Evolutionary conservation across 2,329 filamentous ascomycete genomes (phyloP), one percentile per base, ranked within the genome.

Genomic region (Uncinocarpus reesii): DNA sequence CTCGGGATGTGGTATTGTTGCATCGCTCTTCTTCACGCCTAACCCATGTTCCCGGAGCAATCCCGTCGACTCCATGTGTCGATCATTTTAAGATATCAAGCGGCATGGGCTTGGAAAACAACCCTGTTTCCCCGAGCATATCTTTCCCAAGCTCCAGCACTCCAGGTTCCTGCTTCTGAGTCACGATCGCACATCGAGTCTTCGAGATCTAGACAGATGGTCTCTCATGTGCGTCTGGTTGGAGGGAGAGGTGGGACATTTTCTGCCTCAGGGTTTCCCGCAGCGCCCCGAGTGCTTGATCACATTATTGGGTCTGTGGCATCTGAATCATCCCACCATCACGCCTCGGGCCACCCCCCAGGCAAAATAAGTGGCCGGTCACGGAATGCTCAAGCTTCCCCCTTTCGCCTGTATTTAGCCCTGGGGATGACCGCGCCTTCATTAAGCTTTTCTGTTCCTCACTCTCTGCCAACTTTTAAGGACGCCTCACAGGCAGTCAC

Each of bases 271-370:
- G 42, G 29, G 32, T 13, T 26, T 28, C 21, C 23, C 29, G 21
- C 32, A 23, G 26, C 38, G 11, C 5, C 20, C 42, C 40, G 18
- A 26, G 13, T 18, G 10, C 29, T 29, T 4, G 42, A 45, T 37
- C 32, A 45, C 42, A 45, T 45, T 45, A 45, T 45, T 45, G 8
- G n/a, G 29, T 37, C 42, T 36, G 32, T 45, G 42, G 20, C 42
- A 45, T 45, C 42, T 45, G 42, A 45, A 28, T 45, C 42, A 45
- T 37, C 42, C 42, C 42, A 45, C 42, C 42, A 45, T 13, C 42
- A 45, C 11, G 21, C 26, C 24, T n/a, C 37, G 37, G 13, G n/a
- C 34, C 26, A 11, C 37, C 21, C 4, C 20, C 37, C 11, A 2
- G 20, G n/a, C 7, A n/a, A 10, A 4, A 34, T 34, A 38, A 7